Percentiles rank a stretch among this genome's conserved stretches.
These are phyloP conservation scores for Didymosphaeria variabile DNA, from an alignment of 2,329 filamentous ascomycete genomes.

Conservation along the genomic window DNA sequence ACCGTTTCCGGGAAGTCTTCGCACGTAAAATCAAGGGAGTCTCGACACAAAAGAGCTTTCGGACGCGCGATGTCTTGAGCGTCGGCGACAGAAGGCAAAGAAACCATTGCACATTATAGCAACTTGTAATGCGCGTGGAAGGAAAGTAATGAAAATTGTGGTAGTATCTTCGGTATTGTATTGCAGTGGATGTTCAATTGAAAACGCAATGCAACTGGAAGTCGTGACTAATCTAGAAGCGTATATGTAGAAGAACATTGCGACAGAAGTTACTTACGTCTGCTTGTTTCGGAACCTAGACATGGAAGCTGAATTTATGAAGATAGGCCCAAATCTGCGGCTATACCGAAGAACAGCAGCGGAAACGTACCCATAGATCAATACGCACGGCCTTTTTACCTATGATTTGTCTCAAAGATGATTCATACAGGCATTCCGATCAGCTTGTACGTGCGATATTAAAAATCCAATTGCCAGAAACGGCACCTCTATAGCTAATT, in stretches of 20 bases:
- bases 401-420: too few relatives aligned
- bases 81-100: not conserved
- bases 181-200: not conserved
- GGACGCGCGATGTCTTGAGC: not conserved
- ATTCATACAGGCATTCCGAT: too few relatives aligned
- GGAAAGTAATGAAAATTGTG: not conserved
- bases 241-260: too few relatives aligned
- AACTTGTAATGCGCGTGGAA: not conserved
- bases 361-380: too few relatives aligned
- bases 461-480: too few relatives aligned
- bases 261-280: too few relatives aligned
- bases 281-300: not conserved
- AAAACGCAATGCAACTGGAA: too few relatives aligned
- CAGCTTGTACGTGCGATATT: too few relatives aligned
- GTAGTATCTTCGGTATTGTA: not conserved
- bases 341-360: not conserved
- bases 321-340: not conserved
- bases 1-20: not conserved
- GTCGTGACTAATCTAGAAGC: too few relatives aligned
- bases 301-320: not conserved
- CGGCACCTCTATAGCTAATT: not conserved
- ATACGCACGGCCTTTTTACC: too few relatives aligned
- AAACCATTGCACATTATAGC: not conserved
- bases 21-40: not conserved
- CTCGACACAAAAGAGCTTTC: not conserved